Base-by-base conservation (phyloP, 305 asterid species). In the Plantago rigida region DNA sequence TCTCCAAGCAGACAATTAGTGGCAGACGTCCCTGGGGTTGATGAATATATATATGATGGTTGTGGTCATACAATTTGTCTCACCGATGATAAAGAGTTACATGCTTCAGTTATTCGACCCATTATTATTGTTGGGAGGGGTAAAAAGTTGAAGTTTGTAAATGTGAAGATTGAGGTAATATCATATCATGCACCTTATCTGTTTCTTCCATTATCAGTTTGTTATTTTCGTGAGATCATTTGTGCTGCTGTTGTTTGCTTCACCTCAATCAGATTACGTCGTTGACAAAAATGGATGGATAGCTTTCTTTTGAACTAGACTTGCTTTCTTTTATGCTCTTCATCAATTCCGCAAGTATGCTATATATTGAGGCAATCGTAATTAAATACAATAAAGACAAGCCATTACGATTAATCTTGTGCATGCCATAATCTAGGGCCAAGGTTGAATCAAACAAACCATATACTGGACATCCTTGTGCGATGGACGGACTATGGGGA, bases 131-230 rank as follows among this genome's bases (percentile, higher is more conserved):
- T 92, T 31, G 99, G 99, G 56, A 84, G 91, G 65, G 95, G 99
- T 65, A 92, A 92, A 78, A 85, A 78, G 75, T 68, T 92, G 86
- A 82, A 84, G 78, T 89, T 92, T 75, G 66, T 73, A 57, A 92
- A 92, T 82, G 93, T 92, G 71, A 92, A 84, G 79, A 72, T 92
- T 72, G 89, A 92, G 99, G 99, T 92, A 82, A 69, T 51, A 29
- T 57, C 64, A 44, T 63, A 65, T 71, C 56, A 11, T 56, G 50
- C 47, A 45, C 17, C 56, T 67, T 28, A 22, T 13, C 62, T 36
- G 59, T 44, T 64, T 26, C 31, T 56, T 55, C 13, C 50, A 9
- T 60, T 52, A 61, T 68, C 59, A 51, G 36, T 13, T 69, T 54
- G 31, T 41, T 61, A 31, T 41, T 28, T 52, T 58, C 5, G 41